These are phyloP conservation scores for Penicillium sp. DNA, from an alignment of 2,329 filamentous ascomycete genomes.

Conservation along the genomic window DNA sequence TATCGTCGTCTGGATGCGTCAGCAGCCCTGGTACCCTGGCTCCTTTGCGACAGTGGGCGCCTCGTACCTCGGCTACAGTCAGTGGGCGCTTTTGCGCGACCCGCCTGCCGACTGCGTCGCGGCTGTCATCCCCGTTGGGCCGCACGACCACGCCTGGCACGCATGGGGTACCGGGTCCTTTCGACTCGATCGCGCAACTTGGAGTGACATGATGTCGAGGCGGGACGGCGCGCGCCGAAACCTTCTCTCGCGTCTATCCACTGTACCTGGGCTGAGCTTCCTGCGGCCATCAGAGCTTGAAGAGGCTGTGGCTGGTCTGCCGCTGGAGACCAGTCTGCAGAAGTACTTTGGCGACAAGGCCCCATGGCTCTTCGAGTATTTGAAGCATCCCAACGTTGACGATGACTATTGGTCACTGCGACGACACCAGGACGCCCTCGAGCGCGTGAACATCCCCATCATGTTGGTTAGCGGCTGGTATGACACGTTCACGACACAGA, in stretches of 20 bases:
- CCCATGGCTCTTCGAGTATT: conserved; percentile 19
- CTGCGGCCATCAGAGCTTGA: conserved; percentile 11
- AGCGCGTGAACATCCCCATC: conserved; percentile 13
- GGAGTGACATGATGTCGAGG: conserved; percentile 18
- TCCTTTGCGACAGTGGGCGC: conserved; percentile 16
- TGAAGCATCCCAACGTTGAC: conserved; percentile 11
- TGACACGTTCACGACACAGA: conserved; percentile 16
- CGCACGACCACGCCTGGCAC: conserved; percentile 16
- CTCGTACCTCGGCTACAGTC: conserved; percentile 19
- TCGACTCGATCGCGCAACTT: conserved; percentile 15
- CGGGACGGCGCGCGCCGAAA: conserved; percentile 4
- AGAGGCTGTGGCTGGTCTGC: conserved; percentile 7
- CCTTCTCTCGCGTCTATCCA: conserved; percentile 8
- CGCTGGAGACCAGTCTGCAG: conserved; percentile 10
- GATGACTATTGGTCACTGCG: conserved; percentile 12
- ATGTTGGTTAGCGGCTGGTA: conserved; percentile 18
- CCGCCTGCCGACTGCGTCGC: conserved; percentile 18
- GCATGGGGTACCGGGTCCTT: conserved; percentile 15
- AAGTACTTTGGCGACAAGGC: conserved; percentile 13
- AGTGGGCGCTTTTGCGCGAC: conserved; percentile 16
- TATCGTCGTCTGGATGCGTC: conserved; percentile 18
- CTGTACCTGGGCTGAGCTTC: conserved; percentile 13
- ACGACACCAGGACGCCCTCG: conserved; percentile 12
- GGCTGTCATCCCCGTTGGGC: conserved; percentile 15
- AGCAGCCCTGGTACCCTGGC: conserved; percentile 17